These are phyloP conservation scores for Sistotremastrum niveocremeum DNA, from an alignment of 768 basidiomycete genomes.

Conservation along the genomic window DNA sequence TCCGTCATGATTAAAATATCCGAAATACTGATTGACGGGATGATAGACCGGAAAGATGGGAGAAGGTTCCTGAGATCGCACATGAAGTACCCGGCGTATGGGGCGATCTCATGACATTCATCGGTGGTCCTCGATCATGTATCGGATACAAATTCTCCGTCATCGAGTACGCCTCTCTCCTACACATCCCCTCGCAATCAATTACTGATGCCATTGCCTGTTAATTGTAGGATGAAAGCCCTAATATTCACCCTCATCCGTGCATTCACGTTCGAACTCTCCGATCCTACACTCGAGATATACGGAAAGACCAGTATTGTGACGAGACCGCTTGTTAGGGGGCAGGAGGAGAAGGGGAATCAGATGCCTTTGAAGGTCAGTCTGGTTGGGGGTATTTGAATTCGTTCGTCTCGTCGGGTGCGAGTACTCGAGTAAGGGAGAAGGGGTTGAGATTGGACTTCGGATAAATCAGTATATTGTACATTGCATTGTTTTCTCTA, in stretches of 20 bases:
- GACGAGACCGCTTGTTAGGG: conserved; percentile 12
- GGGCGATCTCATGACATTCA: conserved; percentile 10
- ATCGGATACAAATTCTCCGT: conserved; percentile 12
- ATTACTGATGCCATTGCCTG: no score
- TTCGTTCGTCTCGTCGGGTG: no score
- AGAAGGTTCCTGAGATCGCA: conserved; percentile 1
- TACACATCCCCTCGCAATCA: no score
- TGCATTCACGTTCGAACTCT: conserved; percentile 18
- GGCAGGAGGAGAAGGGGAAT: conserved; percentile 6
- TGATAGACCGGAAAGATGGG: conserved; percentile 14
- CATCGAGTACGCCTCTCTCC: conserved; percentile 4
- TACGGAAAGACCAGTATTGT: conserved; percentile 9
- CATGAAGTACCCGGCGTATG: conserved; percentile 10
- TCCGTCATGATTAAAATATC: no score
- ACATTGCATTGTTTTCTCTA: no score
- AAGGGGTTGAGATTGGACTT: no score
- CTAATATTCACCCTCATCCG: conserved; percentile 20
- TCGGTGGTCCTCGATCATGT: conserved; percentile 14
- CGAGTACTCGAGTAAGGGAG: no score
- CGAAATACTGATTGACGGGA: no score
- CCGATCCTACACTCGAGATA: conserved; percentile 13
- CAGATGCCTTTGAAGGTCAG: conserved; percentile 11
- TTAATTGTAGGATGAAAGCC: conserved; percentile 17
- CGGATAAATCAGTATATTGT: no score
- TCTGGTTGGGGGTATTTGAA: no score